Conservation (phyloP, 2,329 filamentous ascomycete species). For the Neocucurbitaria cava region DNA sequence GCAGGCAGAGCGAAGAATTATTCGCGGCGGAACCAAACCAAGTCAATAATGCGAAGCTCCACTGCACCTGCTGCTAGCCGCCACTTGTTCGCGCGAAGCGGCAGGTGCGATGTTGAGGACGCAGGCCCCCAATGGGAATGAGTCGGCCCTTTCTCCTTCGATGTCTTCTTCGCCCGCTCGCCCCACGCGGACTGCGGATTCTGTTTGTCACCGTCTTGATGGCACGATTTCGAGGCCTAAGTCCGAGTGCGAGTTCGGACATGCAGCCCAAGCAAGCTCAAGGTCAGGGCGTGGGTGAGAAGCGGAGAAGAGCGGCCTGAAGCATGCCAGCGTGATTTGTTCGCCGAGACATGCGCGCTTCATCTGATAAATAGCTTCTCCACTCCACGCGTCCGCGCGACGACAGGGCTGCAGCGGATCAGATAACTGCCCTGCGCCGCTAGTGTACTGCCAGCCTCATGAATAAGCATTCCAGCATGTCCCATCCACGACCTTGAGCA, state of each 20-base stretch:
- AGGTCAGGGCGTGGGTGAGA: conserved; percentile 1
- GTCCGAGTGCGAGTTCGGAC: conserved; percentile 6
- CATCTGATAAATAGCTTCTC: conserved; percentile 3
- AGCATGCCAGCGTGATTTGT: neutral
- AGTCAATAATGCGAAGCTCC: conserved; percentile 17
- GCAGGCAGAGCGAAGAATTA: conserved; percentile 5
- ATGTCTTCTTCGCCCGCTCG: neutral
- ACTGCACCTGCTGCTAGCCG: conserved; percentile 20
- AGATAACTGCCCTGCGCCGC: neutral
- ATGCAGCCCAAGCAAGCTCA: neutral
- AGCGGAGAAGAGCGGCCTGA: neutral
- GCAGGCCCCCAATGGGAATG: conserved; percentile 13
- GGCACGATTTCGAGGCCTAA: neutral
- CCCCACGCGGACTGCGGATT: conserved; percentile 7
- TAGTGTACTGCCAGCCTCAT: neutral
- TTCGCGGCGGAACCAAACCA: conserved; percentile 7
- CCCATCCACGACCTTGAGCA: neutral
- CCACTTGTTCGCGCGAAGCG: conserved; percentile 14
- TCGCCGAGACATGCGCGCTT: conserved; percentile 1
- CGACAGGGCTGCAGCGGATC: neutral
- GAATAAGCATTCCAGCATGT: neutral
- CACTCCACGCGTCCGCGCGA: neutral
- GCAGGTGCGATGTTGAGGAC: conserved; percentile 12
- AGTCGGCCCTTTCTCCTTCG: neutral
- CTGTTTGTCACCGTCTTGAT: conserved; percentile 10